Evolutionary conservation across 2,329 filamentous ascomycete genomes (phyloP).

Genomic region (Ophiosphaerella herpotricha): DNA sequence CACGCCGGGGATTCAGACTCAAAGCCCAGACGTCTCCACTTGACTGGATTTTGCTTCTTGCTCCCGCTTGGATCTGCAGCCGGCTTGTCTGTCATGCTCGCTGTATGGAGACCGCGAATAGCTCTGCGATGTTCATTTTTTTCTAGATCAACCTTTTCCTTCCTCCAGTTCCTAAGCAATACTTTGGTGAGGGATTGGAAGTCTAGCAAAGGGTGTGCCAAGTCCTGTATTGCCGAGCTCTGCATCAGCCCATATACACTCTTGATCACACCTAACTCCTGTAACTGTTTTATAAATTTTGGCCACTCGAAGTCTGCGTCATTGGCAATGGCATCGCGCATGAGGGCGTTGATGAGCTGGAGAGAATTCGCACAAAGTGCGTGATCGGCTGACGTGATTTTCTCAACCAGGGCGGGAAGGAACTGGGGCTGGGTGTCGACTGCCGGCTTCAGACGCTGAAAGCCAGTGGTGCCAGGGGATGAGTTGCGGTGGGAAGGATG

Average conservation of each 20-base stretch:
- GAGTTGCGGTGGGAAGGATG: constrained; percentile 68
- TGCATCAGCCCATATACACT: constrained; percentile 92
- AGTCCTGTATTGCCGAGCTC: constrained; percentile 85
- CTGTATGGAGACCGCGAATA: constrained; percentile 81
- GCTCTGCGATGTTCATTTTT: constrained; percentile 85
- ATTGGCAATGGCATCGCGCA: constrained; percentile 84
- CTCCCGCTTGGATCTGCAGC: constrained; percentile 55
- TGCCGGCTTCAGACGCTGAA: constrained; percentile 87
- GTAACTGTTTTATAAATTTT: constrained; percentile 89
- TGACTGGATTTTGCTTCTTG: constrained; percentile 80
- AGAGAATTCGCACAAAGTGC: constrained; percentile 93
- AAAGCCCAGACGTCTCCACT: constrained; percentile 92
- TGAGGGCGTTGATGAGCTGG: constrained; percentile 92
- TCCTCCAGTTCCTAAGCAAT: constrained; percentile 83
- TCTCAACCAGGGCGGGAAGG: constrained; percentile 88
- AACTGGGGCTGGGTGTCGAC: constrained; percentile 92
- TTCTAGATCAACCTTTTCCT: constrained; percentile 82
- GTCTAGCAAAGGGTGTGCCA: constrained; percentile 86
- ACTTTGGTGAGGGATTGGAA: constrained; percentile 93
- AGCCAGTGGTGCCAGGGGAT: constrained; percentile 74
- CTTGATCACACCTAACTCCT: constrained; percentile 90
- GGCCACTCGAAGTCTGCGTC: constrained; percentile 86
- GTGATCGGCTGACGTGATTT: constrained; percentile 92
- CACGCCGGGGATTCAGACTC: constrained; percentile 83
- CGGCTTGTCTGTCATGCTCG: constrained; percentile 71